Conservation (phyloP, 1,284 basidiomycete species). For the Peniophora sp. region DNA sequence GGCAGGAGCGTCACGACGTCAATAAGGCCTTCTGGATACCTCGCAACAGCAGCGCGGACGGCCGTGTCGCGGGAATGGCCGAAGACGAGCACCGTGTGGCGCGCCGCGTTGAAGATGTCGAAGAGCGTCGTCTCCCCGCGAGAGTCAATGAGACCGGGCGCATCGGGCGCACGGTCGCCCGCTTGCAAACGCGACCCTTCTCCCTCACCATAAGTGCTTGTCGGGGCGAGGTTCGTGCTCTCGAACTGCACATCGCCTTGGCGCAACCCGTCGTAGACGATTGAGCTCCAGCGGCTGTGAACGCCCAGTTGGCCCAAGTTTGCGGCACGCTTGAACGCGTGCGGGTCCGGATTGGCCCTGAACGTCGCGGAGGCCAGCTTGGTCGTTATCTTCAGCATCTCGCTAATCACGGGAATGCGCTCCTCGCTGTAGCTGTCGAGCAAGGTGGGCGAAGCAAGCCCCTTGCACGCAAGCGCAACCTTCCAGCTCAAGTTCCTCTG, state of each 20-base stretch:
- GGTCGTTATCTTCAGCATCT: slow-evolving; percentile 15
- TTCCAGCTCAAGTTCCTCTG: slow-evolving; percentile 20
- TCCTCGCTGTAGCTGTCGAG: slow-evolving; percentile 16
- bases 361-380: slow-evolving; percentile 13
- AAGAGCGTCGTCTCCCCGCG: background rate
- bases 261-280: slow-evolving; percentile 29
- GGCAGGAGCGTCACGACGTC: slow-evolving; percentile 18
- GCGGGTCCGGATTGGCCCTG: background rate
- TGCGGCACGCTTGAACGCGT: slow-evolving; percentile 8
- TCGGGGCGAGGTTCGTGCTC: slow-evolving; percentile 8
- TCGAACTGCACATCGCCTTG: slow-evolving; percentile 12
- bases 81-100: slow-evolving; percentile 4
- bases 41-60: slow-evolving; percentile 15
- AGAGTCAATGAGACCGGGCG: background rate
- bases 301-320: slow-evolving; percentile 32
- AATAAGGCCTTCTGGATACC: slow-evolving; percentile 11
- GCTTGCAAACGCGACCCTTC: slow-evolving; percentile 7
- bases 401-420: slow-evolving; percentile 16
- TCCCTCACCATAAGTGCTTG: slow-evolving; percentile 12
- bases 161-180: slow-evolving; percentile 1
- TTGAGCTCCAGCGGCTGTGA: slow-evolving; percentile 39
- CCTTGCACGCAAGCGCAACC: slow-evolving; percentile 14
- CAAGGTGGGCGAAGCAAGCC: slow-evolving; percentile 9
- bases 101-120: background rate
- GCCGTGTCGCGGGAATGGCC: background rate